These are phyloP conservation scores for Starmerella lactis-condensi DNA, from an alignment of 805 yeast species.

Conservation along the genomic window DNA sequence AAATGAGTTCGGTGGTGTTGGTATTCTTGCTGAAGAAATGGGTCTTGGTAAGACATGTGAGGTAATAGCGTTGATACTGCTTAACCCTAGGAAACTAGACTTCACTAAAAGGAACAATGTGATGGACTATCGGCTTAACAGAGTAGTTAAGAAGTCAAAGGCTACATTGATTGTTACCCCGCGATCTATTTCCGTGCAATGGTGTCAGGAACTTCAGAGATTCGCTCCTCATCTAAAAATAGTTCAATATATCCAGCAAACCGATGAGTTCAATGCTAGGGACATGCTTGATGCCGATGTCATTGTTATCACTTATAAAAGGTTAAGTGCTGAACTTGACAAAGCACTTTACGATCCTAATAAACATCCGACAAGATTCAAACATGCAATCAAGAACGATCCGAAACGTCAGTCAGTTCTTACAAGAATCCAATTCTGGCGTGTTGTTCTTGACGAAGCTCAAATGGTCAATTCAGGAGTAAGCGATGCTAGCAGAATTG, in stretches of 20 bases:
- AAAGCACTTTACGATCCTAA: conserved; percentile 56
- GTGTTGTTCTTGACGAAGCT: conserved; percentile 82
- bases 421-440: conserved; percentile 66
- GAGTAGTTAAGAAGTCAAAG: conserved; percentile 21
- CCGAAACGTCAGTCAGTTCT: conserved; percentile 39
- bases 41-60: conserved; percentile 93
- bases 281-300: conserved; percentile 47
- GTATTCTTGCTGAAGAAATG: conserved; percentile 85
- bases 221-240: conserved; percentile 47
- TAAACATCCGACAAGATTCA: conserved; percentile 22
- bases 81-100: conserved; percentile 36
- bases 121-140: background rate
- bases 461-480: conserved; percentile 70
- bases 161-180: conserved; percentile 79
- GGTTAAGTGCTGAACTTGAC: conserved; percentile 57
- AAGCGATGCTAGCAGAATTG: conserved; percentile 62
- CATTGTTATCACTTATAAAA: conserved; percentile 59
- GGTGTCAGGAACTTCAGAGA: conserved; percentile 53
- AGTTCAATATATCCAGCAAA: conserved; percentile 25
- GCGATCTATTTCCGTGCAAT: conserved; percentile 61
- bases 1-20: conserved; percentile 30
- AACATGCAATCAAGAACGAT: conserved; percentile 8
- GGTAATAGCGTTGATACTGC: conserved; percentile 41
- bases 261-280: conserved; percentile 28
- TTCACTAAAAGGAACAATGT: background rate